phyloP scores from a whole-genome alignment of 176 grass and related monocot species.

The Oryza australiensis region DNA sequence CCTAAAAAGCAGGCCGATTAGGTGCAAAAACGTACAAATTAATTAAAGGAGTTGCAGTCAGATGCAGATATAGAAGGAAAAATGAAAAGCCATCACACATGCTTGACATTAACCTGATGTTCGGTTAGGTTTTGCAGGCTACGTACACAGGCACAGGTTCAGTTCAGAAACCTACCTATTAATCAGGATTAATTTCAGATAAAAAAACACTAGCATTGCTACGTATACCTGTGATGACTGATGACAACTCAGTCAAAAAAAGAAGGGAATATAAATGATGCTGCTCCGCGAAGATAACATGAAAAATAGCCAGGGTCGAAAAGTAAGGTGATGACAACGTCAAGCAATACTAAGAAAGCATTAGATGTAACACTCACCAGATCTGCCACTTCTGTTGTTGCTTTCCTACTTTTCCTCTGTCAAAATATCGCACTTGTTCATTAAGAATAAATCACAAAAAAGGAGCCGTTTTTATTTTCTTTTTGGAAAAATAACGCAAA shows the following conservation, averaged over 20 bases:
- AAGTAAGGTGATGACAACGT: slow-evolving; percentile 15
- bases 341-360: slow-evolving; percentile 37
- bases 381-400: slow-evolving; percentile 22
- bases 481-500: background rate
- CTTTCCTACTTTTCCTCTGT: slow-evolving; percentile 6
- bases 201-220: background rate
- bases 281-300: slow-evolving; percentile 1
- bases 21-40: background rate
- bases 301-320: slow-evolving; percentile 9
- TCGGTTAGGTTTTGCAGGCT: slow-evolving; percentile 9
- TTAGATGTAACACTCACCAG: slow-evolving; percentile 13
- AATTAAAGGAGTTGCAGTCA: background rate
- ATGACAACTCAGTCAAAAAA: background rate
- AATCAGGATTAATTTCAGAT: background rate
- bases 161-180: slow-evolving; percentile 12
- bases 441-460: background rate
- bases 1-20: slow-evolving; percentile 1
- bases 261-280: background rate
- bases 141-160: background rate
- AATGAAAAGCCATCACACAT: background rate
- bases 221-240: background rate
- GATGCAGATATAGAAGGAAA: background rate
- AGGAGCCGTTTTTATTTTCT: background rate
- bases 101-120: slow-evolving; percentile 10
- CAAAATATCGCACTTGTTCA: background rate